A percentile compares a stretch with the other conserved stretches of the same genome.
These are phyloP conservation scores for Pseudocercospora musae DNA, from an alignment of 2,329 filamentous ascomycete genomes.

Conservation along the genomic window DNA sequence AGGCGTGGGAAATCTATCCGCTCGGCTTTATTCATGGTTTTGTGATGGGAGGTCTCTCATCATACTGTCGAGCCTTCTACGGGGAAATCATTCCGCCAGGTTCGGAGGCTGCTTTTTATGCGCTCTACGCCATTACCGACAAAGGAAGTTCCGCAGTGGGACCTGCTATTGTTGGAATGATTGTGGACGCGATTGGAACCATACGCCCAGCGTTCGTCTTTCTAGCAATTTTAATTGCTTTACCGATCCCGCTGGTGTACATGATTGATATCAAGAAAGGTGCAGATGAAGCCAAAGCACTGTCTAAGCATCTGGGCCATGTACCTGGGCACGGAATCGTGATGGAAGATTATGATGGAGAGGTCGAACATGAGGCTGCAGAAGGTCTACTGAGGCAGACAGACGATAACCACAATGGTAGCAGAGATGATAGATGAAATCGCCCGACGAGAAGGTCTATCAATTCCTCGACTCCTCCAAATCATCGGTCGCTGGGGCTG, in stretches of 20 bases:
- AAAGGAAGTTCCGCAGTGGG: slow-evolving; percentile 91
- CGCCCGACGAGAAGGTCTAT: neutral
- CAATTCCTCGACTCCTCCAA: no score
- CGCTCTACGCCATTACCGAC: slow-evolving; percentile 90
- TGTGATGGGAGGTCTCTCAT: slow-evolving; percentile 80
- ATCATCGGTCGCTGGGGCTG: no score
- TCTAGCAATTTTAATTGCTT: slow-evolving; percentile 69
- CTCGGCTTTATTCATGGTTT: slow-evolving; percentile 82
- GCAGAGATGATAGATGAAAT: neutral
- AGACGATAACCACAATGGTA: neutral
- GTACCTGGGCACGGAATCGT: slow-evolving; percentile 8
- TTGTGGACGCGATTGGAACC: slow-evolving; percentile 64
- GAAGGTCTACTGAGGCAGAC: slow-evolving; percentile 7
- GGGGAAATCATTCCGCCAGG: slow-evolving; percentile 87
- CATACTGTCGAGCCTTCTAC: slow-evolving; percentile 85
- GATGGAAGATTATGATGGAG: slow-evolving; percentile 20
- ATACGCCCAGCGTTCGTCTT: slow-evolving; percentile 72
- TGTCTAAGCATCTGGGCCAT: slow-evolving; percentile 17
- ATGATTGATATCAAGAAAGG: slow-evolving; percentile 69
- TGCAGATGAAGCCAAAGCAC: slow-evolving; percentile 33
- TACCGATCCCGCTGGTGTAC: slow-evolving; percentile 76
- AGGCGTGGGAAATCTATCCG: slow-evolving; percentile 90
- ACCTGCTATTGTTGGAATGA: slow-evolving; percentile 81
- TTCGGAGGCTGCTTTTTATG: slow-evolving; percentile 89
- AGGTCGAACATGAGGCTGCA: slow-evolving; percentile 4